phyloP scores from a whole-genome alignment of 805 yeast species.

The Kazachstania psychrophila region DNA sequence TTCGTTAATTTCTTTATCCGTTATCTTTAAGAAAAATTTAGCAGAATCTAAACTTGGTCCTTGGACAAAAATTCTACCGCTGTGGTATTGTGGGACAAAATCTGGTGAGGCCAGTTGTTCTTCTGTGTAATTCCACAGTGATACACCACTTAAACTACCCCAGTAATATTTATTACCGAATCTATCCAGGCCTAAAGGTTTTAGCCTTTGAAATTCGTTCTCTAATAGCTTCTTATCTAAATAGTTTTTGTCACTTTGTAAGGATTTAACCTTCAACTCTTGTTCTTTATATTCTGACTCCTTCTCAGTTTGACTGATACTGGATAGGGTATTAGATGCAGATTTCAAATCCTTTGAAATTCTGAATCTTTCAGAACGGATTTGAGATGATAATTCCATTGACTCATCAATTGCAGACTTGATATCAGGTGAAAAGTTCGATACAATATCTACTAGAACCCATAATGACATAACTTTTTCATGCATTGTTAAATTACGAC shows the following conservation, averaged over 20 bases:
- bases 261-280: conserved; percentile 29
- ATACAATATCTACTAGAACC: conserved; percentile 53
- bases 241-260: conserved; percentile 40
- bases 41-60: conserved; percentile 63
- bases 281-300: conserved; percentile 20
- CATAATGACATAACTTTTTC: conserved; percentile 50
- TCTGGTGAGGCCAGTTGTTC: conserved; percentile 33
- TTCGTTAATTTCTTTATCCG: conserved; percentile 18
- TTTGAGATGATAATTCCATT: conserved; percentile 26
- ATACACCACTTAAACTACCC: conserved; percentile 82
- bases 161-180: conserved; percentile 88
- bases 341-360: conserved; percentile 18
- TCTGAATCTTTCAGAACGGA: conserved; percentile 29
- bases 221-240: conserved; percentile 57
- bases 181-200: conserved; percentile 72
- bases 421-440: conserved; percentile 26
- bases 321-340: conserved; percentile 14
- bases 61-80: conserved; percentile 85
- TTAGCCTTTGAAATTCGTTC: conserved; percentile 68
- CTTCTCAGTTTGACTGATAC: conserved; percentile 7
- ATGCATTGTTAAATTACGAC: conserved; percentile 39
- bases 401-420: conserved; percentile 26
- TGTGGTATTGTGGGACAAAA: conserved; percentile 51
- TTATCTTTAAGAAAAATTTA: conserved; percentile 27
- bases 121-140: conserved; percentile 29